Evolutionary conservation across 306 rosid species (phyloP), one percentile per base, ranked within the genome.

Genomic region (Lathyrus oleraceus): DNA sequence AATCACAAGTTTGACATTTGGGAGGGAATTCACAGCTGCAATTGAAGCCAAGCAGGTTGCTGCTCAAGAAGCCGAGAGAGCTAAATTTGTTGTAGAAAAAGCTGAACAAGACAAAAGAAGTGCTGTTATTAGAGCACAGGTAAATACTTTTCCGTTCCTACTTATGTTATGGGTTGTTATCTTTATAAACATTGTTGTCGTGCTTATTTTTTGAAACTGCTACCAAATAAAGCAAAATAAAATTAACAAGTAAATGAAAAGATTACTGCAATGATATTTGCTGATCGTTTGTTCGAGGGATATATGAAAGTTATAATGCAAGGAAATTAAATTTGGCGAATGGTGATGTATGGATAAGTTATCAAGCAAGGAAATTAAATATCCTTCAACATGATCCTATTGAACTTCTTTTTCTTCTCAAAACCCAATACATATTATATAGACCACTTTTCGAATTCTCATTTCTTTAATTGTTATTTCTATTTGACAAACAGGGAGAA

Each of bases 21-120:
- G 94, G 73, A 83, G 40, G 77, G 98, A 93, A 74, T 93, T 90
- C 36, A 88, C 87, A 19, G 90, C 77, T 73, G 97, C 98, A 23
- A 90, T 90, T 68, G 97, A 93, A 83, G 96, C 98, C 77, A 93
- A 93, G 82, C 98, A 93, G 71, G 94, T 90, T 70, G 97, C 96
- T 76, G 96, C 97, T 35, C 97, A 93, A 80, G 97, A 90, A 30
- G 97, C 97, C 53, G 98, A 90, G 84, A 90, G 97, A 76, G 98
- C 90, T n/a, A 90, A 93, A 71, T 93, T 82, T 69, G 87, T 93
- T 25, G 96, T 90, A 57, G 96, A 93, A 69, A 87, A 90, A 70
- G 96, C 98, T 64, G 91, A 93, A 65, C 96, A 90, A 78, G 97
- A 90, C 85, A 90, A 87, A 79, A 85, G 63, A 82, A 88, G 94